phyloP scores from a whole-genome alignment of 768 basidiomycete genomes.

The Cystoderma amianthinum region DNA sequence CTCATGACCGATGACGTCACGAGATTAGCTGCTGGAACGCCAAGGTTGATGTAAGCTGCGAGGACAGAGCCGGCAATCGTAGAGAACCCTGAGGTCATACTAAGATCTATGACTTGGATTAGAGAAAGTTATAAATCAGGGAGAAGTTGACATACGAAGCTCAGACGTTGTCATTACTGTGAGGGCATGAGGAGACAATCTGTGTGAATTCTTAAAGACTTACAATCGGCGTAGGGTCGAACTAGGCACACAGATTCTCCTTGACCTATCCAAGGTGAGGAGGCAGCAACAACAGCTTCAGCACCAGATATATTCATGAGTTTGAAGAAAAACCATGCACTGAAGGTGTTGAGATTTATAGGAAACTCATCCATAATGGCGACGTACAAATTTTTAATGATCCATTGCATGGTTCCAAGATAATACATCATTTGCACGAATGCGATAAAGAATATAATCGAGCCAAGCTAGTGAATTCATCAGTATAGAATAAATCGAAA shows the following conservation, averaged over 20 bases:
- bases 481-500: conserved; percentile 2
- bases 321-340: conserved; percentile 93
- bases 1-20: conserved; percentile 91
- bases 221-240: conserved; percentile 69
- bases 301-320: conserved; percentile 90
- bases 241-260: conserved; percentile 85
- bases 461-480: conserved; percentile 46
- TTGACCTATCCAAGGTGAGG: conserved; percentile 91
- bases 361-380: neutral
- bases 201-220: conserved; percentile 11
- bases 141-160: conserved; percentile 38
- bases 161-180: conserved; percentile 77
- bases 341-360: neutral
- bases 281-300: conserved; percentile 87
- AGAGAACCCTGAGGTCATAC: conserved; percentile 91
- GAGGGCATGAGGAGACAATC: neutral
- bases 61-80: conserved; percentile 92
- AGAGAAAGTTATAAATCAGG: neutral
- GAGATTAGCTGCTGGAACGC: conserved; percentile 73
- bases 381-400: conserved; percentile 75
- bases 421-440: conserved; percentile 91
- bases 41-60: conserved; percentile 72
- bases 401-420: conserved; percentile 90
- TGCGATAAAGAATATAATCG: conserved; percentile 93
- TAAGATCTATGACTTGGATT: conserved; percentile 37